A percentile compares a stretch with the other conserved stretches of the same genome.
These are phyloP conservation scores for Fusarium udum DNA, from an alignment of 2,329 filamentous ascomycete genomes.

Conservation along the genomic window DNA sequence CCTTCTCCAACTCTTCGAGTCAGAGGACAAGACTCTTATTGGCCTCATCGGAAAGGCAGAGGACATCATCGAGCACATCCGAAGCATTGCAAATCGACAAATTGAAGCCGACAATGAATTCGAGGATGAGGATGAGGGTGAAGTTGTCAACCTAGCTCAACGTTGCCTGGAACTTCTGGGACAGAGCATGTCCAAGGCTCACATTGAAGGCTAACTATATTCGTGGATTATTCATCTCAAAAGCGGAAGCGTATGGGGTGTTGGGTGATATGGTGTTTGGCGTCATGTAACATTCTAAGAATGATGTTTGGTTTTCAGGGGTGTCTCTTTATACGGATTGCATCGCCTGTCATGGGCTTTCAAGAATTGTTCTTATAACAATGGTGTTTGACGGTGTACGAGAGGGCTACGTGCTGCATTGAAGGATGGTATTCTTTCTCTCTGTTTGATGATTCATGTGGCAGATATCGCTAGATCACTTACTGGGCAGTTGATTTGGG, in stretches of 20 bases:
- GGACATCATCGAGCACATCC: conserved; percentile 92
- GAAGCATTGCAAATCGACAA: conserved; percentile 87
- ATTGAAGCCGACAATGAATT: conserved; percentile 88
- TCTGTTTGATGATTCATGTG: conserved; percentile 50
- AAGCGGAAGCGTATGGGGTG: conserved; percentile 40
- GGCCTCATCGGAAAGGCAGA: conserved; percentile 88
- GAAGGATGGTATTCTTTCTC: conserved; percentile 34
- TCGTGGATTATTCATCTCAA: conserved; percentile 37
- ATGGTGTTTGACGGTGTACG: conserved; percentile 29
- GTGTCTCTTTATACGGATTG: conserved; percentile 36
- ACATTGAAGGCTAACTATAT: conserved; percentile 76
- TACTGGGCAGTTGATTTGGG: conserved; percentile 27
- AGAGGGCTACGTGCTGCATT: conserved; percentile 13
- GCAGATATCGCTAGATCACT: conserved; percentile 36
- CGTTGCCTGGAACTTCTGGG: conserved; percentile 88
- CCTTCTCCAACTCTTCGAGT: conserved; percentile 91
- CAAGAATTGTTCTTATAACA: conserved; percentile 24
- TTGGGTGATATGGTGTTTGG: conserved; percentile 43
- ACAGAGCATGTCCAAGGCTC: conserved; percentile 77
- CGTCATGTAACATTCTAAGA: conserved; percentile 44
- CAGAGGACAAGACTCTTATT: conserved; percentile 89
- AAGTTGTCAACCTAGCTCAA: conserved; percentile 90
- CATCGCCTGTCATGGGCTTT: conserved; percentile 32
- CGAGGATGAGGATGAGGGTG: conserved; percentile 89
- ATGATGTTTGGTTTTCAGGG: conserved; percentile 39